Percentiles rank a stretch among this genome's conserved stretches.
Evolutionary conservation across 2,329 filamentous ascomycete genomes (phyloP).

Genomic region (Botrytis cinerea): DNA sequence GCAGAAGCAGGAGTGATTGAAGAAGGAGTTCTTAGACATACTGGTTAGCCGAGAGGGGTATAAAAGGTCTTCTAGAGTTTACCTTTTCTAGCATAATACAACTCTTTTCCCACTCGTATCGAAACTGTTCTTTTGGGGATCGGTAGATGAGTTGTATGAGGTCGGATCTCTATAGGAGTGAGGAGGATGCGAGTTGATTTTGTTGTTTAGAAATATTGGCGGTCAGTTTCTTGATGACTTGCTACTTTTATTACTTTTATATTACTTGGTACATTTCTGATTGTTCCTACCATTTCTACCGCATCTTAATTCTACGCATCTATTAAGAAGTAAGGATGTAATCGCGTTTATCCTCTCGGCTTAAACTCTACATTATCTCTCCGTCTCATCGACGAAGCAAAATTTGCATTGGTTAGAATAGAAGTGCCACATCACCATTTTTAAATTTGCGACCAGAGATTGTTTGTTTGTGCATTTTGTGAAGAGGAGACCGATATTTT

Average conservation of each 20-base stretch:
- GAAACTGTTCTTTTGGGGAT: too few relatives aligned
- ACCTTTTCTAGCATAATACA: too few relatives aligned
- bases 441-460: rapidly evolving
- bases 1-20: too few relatives aligned
- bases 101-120: too few relatives aligned
- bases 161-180: too few relatives aligned
- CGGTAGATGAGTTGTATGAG: too few relatives aligned
- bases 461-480: background rate
- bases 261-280: rapidly evolving
- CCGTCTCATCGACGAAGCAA: background rate
- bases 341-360: rapidly evolving
- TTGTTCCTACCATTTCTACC: background rate
- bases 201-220: rapidly evolving
- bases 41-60: too few relatives aligned
- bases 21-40: too few relatives aligned
- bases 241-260: background rate
- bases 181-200: background rate
- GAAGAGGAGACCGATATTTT: background rate
- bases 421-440: background rate
- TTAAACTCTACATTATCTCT: background rate
- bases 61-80: too few relatives aligned
- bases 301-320: rapidly evolving
- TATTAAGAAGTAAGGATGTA: rapidly evolving
- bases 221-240: background rate
- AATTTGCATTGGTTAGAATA: background rate